Percentiles rank a stretch among this genome's conserved stretches.
These are phyloP conservation scores for Sporisorium scitamineum DNA, from an alignment of 1,284 basidiomycete genomes.

Conservation along the genomic window DNA sequence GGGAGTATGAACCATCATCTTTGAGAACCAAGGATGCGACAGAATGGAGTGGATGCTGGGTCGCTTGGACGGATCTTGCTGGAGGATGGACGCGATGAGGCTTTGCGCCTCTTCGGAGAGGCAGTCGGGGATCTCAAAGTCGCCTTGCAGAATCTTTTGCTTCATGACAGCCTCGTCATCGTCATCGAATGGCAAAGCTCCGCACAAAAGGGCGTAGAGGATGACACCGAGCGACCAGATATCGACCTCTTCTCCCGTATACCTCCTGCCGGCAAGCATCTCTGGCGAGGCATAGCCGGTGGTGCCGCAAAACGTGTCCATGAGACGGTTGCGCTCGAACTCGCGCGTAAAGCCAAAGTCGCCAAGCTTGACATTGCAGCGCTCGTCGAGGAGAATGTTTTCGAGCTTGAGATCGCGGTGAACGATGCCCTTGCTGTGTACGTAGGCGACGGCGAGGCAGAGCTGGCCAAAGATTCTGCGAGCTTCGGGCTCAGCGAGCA, in stretches of 20 bases:
- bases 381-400: constrained; percentile 71
- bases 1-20: constrained; percentile 44
- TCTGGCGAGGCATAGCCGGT: constrained; percentile 95
- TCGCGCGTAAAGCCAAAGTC: constrained; percentile 98
- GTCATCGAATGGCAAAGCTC: constrained; percentile 95
- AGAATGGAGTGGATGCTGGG: constrained; percentile 86
- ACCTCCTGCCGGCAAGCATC: constrained; percentile 89
- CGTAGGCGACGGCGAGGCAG: constrained; percentile 70
- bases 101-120: constrained; percentile 89
- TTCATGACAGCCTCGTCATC: constrained; percentile 93
- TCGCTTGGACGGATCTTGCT: constrained; percentile 81
- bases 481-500: constrained; percentile 67
- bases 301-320: constrained; percentile 97
- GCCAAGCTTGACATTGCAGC: constrained; percentile 75
- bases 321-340: constrained; percentile 82
- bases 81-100: constrained; percentile 82
- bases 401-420: constrained; percentile 74
- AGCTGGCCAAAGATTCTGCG: constrained; percentile 70
- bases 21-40: constrained; percentile 85
- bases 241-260: constrained; percentile 95
- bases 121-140: constrained; percentile 82
- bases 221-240: constrained; percentile 97
- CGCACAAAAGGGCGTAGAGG: constrained; percentile 90
- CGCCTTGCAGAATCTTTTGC: constrained; percentile 84
- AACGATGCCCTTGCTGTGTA: constrained; percentile 70